Evolutionary conservation across 345 rosid genomes (phyloP).

Genomic region (Eucalyptus urophylla): DNA sequence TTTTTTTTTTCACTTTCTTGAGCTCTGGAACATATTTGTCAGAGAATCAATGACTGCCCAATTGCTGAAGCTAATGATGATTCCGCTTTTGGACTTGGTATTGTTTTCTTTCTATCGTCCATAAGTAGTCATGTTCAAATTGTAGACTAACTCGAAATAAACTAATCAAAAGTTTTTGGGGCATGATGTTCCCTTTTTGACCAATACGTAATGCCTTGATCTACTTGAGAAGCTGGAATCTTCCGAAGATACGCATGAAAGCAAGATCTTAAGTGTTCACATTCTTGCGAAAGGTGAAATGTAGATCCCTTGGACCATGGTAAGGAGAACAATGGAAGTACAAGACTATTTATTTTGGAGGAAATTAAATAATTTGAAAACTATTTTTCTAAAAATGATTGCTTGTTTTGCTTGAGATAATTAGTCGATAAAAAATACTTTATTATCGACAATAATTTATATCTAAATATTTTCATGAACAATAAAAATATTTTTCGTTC

Average conservation of each 20-base stretch:
- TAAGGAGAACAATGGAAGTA: background rate
- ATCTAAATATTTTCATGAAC: too few relatives aligned
- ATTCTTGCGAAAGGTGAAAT: background rate
- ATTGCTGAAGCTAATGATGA: background rate
- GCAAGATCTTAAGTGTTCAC: background rate
- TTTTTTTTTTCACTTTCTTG: background rate
- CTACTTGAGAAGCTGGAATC: background rate
- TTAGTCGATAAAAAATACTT: background rate
- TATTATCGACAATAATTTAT: background rate
- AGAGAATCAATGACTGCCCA: background rate
- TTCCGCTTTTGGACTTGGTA: background rate
- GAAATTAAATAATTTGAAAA: background rate
- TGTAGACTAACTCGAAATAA: background rate
- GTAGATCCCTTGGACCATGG: background rate
- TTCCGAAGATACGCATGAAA: background rate
- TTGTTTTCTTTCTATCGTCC: background rate
- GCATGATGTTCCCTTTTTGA: background rate
- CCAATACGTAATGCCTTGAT: background rate
- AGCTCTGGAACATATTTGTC: background rate
- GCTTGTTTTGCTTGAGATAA: background rate
- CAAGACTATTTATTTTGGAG: background rate
- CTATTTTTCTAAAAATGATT: background rate
- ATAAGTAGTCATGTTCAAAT: background rate
- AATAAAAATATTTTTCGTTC: background rate
- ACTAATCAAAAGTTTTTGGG: background rate